A percentile compares a stretch with the other conserved stretches of the same genome.
Conservation (phyloP, 495 filamentous ascomycete genomes). For the Trichocladium uniseriatum region DNA sequence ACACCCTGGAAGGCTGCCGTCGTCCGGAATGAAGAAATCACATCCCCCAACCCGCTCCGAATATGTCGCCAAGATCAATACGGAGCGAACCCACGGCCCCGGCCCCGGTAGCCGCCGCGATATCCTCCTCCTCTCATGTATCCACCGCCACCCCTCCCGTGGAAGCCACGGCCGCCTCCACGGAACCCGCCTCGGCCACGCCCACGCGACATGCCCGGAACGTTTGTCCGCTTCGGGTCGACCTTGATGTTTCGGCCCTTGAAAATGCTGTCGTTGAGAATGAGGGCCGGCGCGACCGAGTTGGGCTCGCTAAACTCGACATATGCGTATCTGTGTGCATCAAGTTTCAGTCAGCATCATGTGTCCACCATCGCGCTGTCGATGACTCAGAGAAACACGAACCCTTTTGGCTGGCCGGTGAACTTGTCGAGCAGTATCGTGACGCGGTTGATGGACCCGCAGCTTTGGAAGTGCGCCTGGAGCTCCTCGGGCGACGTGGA, state of each 20-base stretch:
- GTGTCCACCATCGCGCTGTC: background rate
- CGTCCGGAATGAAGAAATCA: background rate
- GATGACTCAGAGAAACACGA: slow-evolving; percentile 26
- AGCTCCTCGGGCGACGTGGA: slow-evolving; percentile 97
- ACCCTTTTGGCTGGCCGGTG: slow-evolving; percentile 98
- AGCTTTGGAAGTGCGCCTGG: slow-evolving; percentile 96
- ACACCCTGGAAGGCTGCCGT: slow-evolving; percentile 1
- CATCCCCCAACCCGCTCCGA: background rate
- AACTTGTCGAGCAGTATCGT: slow-evolving; percentile 98
- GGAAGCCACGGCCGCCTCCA: slow-evolving; percentile 52
- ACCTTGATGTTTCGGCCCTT: slow-evolving; percentile 95
- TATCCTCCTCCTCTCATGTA: slow-evolving; percentile 57
- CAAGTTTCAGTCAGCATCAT: background rate
- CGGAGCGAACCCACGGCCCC: slow-evolving; percentile 70
- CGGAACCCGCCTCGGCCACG: slow-evolving; percentile 50
- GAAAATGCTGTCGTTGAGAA: slow-evolving; percentile 94
- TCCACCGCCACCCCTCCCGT: slow-evolving; percentile 47
- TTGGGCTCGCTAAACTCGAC: slow-evolving; percentile 96
- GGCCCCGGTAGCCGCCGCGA: slow-evolving; percentile 70
- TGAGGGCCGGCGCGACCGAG: slow-evolving; percentile 84
- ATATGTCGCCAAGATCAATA: slow-evolving; percentile 43
- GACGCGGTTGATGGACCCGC: slow-evolving; percentile 94
- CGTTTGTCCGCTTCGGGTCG: slow-evolving; percentile 92
- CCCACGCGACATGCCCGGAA: slow-evolving; percentile 81
- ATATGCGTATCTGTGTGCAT: slow-evolving; percentile 75